Percentiles rank a stretch among this genome's conserved stretches.
Evolutionary conservation across 2,329 filamentous ascomycete genomes (phyloP).

Genomic region (Apiospora hydei): DNA sequence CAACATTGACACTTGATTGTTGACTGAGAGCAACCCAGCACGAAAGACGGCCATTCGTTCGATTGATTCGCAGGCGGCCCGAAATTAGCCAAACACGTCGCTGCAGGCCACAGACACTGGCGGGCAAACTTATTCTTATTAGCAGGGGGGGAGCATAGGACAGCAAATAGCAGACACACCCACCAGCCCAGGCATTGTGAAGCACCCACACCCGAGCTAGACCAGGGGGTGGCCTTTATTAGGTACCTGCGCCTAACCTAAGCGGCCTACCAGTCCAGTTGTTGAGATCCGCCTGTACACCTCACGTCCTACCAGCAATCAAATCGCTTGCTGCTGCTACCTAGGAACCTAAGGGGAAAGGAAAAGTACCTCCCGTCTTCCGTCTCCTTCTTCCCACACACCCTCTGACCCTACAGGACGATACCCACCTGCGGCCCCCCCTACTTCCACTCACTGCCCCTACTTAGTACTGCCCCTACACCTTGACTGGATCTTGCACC

Average conservation of each 20-base stretch:
- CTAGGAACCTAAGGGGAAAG: background rate
- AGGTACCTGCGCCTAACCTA: constrained; percentile 21
- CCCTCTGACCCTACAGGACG: background rate
- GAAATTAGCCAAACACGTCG: constrained; percentile 14
- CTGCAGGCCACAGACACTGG: constrained; percentile 12
- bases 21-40: background rate
- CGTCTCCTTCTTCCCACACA: background rate
- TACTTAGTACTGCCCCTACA: background rate
- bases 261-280: background rate
- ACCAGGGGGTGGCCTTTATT: constrained; percentile 9
- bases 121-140: background rate
- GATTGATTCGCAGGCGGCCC: constrained; percentile 16
- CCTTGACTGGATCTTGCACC: background rate
- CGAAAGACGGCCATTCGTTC: constrained; percentile 6
- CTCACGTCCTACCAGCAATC: background rate
- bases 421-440: background rate
- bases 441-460: too few species aligned
- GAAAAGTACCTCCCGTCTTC: background rate
- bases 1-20: background rate
- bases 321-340: too few species aligned
- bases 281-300: constrained; percentile 13
- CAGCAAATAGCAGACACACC: constrained; percentile 14
- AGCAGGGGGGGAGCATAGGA: constrained; percentile 14
- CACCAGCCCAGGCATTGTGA: constrained; percentile 18
- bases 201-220: constrained; percentile 19